Evolutionary conservation across 192 early-diverging fungal genomes (phyloP).

Genomic region (Chytriomyces sp.): DNA sequence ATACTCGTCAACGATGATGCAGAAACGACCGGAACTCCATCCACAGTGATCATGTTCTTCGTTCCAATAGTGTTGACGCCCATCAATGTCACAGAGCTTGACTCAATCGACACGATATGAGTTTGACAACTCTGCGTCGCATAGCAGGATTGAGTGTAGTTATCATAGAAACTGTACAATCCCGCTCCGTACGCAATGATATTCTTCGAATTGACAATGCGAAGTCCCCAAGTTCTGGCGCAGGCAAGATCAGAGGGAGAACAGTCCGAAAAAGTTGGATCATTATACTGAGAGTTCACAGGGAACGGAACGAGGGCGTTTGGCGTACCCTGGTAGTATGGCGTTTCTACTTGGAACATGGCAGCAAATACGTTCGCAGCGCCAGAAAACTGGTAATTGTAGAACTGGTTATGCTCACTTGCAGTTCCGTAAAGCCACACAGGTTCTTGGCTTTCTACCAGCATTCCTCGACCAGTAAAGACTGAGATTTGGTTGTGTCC

Average conservation of each 20-base stretch:
- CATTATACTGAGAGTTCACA: slow-evolving; percentile 11
- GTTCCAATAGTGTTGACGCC: neutral
- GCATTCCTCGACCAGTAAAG: slow-evolving; percentile 45
- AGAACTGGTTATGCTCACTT: slow-evolving; percentile 41
- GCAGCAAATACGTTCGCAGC: slow-evolving; percentile 41
- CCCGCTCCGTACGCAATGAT: slow-evolving; percentile 45
- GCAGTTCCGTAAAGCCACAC: slow-evolving; percentile 44
- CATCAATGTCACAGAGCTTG: too few relatives aligned
- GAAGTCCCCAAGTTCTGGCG: too few relatives aligned
- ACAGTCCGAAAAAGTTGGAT: slow-evolving; percentile 40
- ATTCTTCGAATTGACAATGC: slow-evolving; percentile 35
- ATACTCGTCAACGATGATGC: too few relatives aligned
- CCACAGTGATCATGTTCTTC: neutral
- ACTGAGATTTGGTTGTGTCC: slow-evolving; percentile 16
- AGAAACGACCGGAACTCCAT: too few relatives aligned
- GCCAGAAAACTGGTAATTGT: slow-evolving; percentile 40
- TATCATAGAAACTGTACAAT: slow-evolving; percentile 48
- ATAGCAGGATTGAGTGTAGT: slow-evolving; percentile 42
- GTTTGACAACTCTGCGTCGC: slow-evolving; percentile 35
- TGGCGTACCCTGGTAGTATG: slow-evolving; percentile 41
- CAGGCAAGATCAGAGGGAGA: neutral
- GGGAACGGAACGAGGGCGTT: slow-evolving; percentile 30
- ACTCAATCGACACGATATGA: slow-evolving; percentile 6
- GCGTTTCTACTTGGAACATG: slow-evolving; percentile 48
- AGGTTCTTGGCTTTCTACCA: slow-evolving; percentile 36